Evolutionary conservation across 148 eudicot genomes (phyloP).

Genomic region (Rhododendron griersonianum): DNA sequence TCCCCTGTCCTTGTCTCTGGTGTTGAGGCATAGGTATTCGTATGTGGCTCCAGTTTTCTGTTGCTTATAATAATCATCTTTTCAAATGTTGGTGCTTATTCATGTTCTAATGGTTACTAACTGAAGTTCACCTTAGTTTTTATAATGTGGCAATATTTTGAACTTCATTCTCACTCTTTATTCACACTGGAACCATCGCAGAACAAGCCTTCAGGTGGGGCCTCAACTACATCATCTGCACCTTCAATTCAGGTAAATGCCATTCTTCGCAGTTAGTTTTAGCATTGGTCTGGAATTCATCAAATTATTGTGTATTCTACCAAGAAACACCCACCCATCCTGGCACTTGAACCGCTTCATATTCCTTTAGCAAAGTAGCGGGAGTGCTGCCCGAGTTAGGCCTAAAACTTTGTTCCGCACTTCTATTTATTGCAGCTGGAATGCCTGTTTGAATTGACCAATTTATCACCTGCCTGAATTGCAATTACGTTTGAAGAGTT

Average conservation of each 20-base stretch:
- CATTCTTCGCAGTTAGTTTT: background rate
- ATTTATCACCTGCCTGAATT: background rate
- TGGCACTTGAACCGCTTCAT: background rate
- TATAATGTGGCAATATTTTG: background rate
- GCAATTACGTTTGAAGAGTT: background rate
- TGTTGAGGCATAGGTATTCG: background rate
- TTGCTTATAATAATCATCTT: background rate
- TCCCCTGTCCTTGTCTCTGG: background rate
- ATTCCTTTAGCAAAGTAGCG: background rate
- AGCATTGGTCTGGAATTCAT: background rate
- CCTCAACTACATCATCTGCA: conserved; percentile 42
- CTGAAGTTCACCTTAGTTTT: background rate
- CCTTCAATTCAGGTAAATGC: conserved; percentile 47
- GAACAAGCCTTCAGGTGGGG: conserved; percentile 58
- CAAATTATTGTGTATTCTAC: background rate
- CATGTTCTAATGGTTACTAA: background rate
- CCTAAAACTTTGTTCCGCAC: background rate
- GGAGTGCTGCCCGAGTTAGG: background rate
- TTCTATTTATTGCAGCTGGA: background rate
- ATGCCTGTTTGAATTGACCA: background rate
- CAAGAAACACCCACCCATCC: background rate
- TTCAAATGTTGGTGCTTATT: background rate
- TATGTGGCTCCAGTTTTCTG: background rate
- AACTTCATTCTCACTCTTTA: background rate
- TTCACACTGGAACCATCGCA: conserved; percentile 17